These are phyloP conservation scores for Ophiosphaerella korrae DNA, from an alignment of 2,329 filamentous ascomycete genomes.

Conservation along the genomic window DNA sequence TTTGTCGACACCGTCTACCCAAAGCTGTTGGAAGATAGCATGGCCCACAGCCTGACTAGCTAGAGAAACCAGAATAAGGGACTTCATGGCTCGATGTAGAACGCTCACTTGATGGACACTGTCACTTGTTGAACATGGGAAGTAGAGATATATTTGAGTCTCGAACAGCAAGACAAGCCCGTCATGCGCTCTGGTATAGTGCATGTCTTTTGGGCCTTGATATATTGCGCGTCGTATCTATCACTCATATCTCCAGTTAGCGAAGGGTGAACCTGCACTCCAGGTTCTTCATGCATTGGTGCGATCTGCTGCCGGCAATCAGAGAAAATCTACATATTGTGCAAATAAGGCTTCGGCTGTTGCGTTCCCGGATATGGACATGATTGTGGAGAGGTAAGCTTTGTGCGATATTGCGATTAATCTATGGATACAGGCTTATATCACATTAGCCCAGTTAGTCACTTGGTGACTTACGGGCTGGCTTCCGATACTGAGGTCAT, in stretches of 20 bases:
- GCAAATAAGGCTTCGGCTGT: background rate
- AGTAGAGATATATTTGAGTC: background rate
- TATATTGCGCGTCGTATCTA: constrained; percentile 4
- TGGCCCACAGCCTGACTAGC: constrained; percentile 43
- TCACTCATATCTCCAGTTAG: background rate
- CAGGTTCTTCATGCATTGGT: background rate
- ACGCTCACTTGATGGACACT: background rate
- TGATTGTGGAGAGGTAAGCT: constrained; percentile 1
- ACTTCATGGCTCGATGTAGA: constrained; percentile 17
- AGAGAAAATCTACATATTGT: constrained; percentile 4
- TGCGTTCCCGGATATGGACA: background rate
- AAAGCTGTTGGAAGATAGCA: constrained; percentile 55
- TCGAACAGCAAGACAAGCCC: no score
- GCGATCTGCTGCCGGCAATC: constrained; percentile 6
- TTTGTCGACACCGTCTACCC: constrained; percentile 51
- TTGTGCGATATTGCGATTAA: constrained; percentile 3
- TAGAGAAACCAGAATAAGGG: constrained; percentile 14
- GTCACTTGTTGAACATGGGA: background rate
- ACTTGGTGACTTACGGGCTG: background rate
- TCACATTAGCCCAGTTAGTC: background rate
- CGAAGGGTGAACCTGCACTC: background rate
- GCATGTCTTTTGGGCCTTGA: background rate
- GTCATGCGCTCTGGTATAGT: background rate
- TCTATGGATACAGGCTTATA: constrained; percentile 2
- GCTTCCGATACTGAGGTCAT: background rate